phyloP scores from a whole-genome alignment of 202 grass and related monocot species.

The Elaeis oleifera region DNA sequence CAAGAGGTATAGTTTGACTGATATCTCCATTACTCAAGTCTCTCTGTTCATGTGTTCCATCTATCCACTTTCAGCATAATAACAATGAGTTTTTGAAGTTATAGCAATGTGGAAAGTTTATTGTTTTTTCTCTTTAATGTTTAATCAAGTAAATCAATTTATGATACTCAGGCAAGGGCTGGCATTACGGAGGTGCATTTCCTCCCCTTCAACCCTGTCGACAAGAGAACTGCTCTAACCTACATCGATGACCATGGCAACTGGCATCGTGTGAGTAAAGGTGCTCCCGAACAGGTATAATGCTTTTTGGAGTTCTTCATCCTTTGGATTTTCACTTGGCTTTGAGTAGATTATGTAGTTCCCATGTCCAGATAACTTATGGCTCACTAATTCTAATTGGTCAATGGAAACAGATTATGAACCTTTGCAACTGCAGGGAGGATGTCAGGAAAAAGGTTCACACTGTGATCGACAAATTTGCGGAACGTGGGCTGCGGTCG shows the following conservation, averaged over 20 bases:
- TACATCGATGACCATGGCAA: neutral
- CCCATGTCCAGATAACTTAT: no score
- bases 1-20: constrained; percentile 43
- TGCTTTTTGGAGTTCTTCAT: no score
- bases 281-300: constrained; percentile 3
- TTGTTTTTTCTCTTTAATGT: no score
- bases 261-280: constrained; percentile 5
- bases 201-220: constrained; percentile 6
- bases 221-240: constrained; percentile 13
- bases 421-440: constrained; percentile 4
- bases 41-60: no score
- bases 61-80: no score
- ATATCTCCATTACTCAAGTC: neutral
- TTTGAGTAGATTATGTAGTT: no score
- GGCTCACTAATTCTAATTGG: neutral
- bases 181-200: constrained; percentile 4
- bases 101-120: no score
- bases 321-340: no score
- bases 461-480: constrained; percentile 7
- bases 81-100: no score
- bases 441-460: constrained; percentile 4
- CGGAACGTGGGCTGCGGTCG: neutral
- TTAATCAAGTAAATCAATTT: no score
- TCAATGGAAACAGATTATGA: neutral
- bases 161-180: constrained; percentile 1